Percentiles rank a stretch among this genome's conserved stretches.
phyloP scores from a whole-genome alignment of 805 yeast species.

The Ogataea pini region DNA sequence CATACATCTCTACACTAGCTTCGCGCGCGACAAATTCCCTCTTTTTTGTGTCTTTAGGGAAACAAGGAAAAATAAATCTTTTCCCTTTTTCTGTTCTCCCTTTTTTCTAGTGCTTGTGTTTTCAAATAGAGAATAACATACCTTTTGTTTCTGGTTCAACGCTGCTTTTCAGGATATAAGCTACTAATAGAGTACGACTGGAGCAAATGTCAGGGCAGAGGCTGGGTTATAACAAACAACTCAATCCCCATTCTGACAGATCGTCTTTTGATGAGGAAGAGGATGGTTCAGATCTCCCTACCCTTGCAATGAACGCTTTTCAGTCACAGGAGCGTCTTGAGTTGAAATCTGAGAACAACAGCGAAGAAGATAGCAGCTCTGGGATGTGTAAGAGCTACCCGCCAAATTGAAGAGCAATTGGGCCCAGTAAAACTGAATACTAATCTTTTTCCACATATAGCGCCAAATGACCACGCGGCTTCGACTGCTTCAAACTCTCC shows the following conservation, averaged over 20 bases:
- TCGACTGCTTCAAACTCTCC: slow-evolving; percentile 19
- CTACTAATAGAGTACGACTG: not conserved
- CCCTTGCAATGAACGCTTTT: slow-evolving; percentile 6
- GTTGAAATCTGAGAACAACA: slow-evolving; percentile 5
- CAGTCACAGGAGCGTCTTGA: slow-evolving; percentile 7
- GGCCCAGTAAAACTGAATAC: not conserved
- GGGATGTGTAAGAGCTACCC: slow-evolving; percentile 21
- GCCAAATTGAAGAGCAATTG: not conserved
- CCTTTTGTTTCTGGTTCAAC: not conserved
- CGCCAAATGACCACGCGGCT: slow-evolving; percentile 20
- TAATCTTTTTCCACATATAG: slow-evolving; percentile 15
- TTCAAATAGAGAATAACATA: not conserved
- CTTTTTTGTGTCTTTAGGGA: slow-evolving; percentile 9
- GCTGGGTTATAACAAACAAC: slow-evolving; percentile 26
- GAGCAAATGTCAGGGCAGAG: not conserved
- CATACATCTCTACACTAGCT: not conserved
- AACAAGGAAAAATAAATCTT: not conserved
- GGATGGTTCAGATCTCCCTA: slow-evolving; percentile 8
- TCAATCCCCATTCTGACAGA: slow-evolving; percentile 20
- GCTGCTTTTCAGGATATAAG: not conserved
- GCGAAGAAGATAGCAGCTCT: slow-evolving; percentile 15
- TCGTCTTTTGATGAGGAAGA: slow-evolving; percentile 23
- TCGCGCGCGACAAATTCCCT: slow-evolving; percentile 11
- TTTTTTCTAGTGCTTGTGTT: not conserved
- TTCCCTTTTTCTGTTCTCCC: slow-evolving; percentile 5